Evolutionary conservation across 139 green algal species (phyloP).

Genomic region (Picochlorum costavermella): DNA sequence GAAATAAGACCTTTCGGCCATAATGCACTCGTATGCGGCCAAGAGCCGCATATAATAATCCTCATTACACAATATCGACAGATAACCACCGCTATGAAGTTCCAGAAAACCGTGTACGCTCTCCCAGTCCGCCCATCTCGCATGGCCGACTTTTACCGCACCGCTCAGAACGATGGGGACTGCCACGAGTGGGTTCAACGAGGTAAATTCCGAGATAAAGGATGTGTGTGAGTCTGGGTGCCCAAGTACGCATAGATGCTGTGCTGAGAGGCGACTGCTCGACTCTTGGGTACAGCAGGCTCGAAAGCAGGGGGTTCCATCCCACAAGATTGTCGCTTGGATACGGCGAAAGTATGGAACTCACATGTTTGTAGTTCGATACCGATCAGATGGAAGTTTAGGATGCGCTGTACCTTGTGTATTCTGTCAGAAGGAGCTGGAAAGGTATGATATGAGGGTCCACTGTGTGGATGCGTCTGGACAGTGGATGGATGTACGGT

Average conservation of each 20-base stretch:
- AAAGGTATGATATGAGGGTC: slow-evolving; percentile 42
- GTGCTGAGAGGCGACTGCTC: slow-evolving; percentile 44
- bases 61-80: not conserved
- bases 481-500: slow-evolving; percentile 32
- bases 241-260: slow-evolving; percentile 38
- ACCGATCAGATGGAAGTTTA: slow-evolving; percentile 42
- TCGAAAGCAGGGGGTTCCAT: slow-evolving; percentile 34
- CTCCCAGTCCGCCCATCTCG: slow-evolving; percentile 4
- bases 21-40: no score
- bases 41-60: no score
- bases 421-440: slow-evolving; percentile 43
- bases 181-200: slow-evolving; percentile 14
- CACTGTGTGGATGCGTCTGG: slow-evolving; percentile 25
- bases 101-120: slow-evolving; percentile 10
- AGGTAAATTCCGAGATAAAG: slow-evolving; percentile 7
- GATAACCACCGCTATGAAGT: not conserved
- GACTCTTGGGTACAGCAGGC: slow-evolving; percentile 31
- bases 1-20: no score
- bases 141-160: slow-evolving; percentile 5
- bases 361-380: slow-evolving; percentile 41
- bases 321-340: slow-evolving; percentile 42
- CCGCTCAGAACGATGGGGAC: slow-evolving; percentile 9
- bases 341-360: slow-evolving; percentile 55
- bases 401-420: slow-evolving; percentile 52
- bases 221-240: not conserved